A percentile compares a stretch with the other conserved stretches of the same genome.
These are phyloP conservation scores for Leccinum solheimii DNA, from an alignment of 1,284 basidiomycete species.

Conservation along the genomic window DNA sequence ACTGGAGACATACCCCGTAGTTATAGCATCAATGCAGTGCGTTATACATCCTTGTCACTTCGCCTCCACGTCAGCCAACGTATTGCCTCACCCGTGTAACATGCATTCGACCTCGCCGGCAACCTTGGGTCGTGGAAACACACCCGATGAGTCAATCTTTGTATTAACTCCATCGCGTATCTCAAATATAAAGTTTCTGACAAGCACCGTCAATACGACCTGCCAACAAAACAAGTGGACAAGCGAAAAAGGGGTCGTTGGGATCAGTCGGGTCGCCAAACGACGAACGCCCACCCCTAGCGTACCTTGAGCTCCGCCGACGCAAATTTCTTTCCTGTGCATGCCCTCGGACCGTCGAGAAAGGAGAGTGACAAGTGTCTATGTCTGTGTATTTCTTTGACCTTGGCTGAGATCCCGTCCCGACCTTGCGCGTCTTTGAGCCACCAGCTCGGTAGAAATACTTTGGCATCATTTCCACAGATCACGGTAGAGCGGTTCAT, in stretches of 20 bases:
- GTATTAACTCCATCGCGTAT: constrained; percentile 42
- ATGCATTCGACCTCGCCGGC: constrained; percentile 41
- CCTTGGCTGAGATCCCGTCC: constrained; percentile 23
- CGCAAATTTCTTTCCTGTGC: constrained; percentile 43
- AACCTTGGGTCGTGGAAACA: constrained; percentile 45
- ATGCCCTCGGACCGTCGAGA: no score
- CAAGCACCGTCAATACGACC: constrained; percentile 34
- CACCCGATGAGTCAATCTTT: constrained; percentile 36
- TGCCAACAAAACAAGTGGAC: neutral
- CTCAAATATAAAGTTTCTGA: constrained; percentile 9
- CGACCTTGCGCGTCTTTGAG: constrained; percentile 22
- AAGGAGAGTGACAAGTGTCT: constrained; percentile 30
- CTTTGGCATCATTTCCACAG: constrained; percentile 33
- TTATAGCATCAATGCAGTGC: neutral
- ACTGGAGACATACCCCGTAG: neutral
- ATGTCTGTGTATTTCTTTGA: constrained; percentile 39
- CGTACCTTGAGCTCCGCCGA: constrained; percentile 48
- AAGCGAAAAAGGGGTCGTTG: no score
- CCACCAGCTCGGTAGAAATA: constrained; percentile 39
- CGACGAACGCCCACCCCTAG: neutral
- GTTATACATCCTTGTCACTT: neutral
- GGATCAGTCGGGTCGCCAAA: no score
- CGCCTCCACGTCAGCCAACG: neutral
- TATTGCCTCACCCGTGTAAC: constrained; percentile 38
- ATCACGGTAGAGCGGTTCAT: constrained; percentile 50